Evolutionary conservation across 225 moss, liverwort and hornwort species (phyloP).

Genomic region (Straminergon stramineum): DNA sequence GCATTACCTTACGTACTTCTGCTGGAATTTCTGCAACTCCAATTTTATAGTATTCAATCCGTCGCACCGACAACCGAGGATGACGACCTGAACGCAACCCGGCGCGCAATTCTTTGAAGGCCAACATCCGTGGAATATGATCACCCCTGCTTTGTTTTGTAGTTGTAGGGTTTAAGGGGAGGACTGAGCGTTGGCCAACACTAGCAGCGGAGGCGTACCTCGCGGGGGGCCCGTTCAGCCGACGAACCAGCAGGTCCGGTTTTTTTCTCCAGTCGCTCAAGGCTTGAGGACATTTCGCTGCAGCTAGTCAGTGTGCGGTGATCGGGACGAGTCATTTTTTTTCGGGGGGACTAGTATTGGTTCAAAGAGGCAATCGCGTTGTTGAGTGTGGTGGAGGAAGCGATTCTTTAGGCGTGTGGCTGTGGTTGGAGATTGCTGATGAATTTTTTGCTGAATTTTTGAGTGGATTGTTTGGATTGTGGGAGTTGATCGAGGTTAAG

Average conservation of each 20-base stretch:
- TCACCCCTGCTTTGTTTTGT: not conserved
- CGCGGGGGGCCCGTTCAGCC: slow-evolving; percentile 1
- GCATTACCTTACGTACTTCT: not conserved
- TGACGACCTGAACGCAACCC: not conserved
- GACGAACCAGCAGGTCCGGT: slow-evolving; percentile 17
- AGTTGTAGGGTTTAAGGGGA: not conserved
- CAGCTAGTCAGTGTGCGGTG: not conserved
- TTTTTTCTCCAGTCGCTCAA: not conserved
- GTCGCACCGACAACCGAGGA: not conserved
- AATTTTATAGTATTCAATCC: not conserved
- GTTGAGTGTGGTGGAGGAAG: not conserved
- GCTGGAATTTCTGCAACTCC: not conserved
- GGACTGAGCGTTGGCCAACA: not conserved
- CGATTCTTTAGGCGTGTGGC: not conserved
- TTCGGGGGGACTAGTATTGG: not conserved
- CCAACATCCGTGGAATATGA: not conserved
- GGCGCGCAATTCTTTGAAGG: not conserved
- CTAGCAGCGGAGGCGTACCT: not conserved
- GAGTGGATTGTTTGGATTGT: not conserved
- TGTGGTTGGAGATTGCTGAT: not conserved
- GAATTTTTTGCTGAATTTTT: not conserved
- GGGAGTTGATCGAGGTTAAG: not conserved
- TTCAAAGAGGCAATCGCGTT: not conserved
- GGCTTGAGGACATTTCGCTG: not conserved
- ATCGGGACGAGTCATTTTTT: not conserved